Evolutionary conservation across 1,139 yeast species (phyloP).

Genomic region (Scheffersomyces segobiensis): DNA sequence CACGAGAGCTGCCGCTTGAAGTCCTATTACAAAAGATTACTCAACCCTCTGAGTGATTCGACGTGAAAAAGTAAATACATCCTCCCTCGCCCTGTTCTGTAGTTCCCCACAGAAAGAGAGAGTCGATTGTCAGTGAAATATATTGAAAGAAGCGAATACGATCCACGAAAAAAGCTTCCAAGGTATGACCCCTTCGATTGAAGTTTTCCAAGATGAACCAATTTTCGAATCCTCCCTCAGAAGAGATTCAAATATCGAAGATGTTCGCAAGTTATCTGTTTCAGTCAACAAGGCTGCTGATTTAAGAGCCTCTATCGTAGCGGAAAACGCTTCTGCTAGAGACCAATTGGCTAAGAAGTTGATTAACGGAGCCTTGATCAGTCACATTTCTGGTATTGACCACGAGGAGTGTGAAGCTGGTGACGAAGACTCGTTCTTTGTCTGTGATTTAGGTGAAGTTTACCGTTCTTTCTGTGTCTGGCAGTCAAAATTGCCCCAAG

Average conservation of each 20-base stretch:
- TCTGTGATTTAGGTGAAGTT: conserved; percentile 81
- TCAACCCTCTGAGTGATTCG: conserved; percentile 32
- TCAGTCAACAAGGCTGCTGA: background rate
- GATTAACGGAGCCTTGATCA: conserved; percentile 42
- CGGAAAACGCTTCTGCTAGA: background rate
- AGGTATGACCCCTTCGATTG: conserved; percentile 32
- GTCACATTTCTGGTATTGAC: conserved; percentile 51
- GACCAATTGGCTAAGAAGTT: conserved; percentile 8
- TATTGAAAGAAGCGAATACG: background rate
- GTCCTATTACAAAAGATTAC: conserved; percentile 25
- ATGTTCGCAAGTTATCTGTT: background rate
- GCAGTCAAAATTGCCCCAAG: conserved; percentile 64
- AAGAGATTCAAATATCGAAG: conserved; percentile 9
- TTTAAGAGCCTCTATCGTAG: background rate
- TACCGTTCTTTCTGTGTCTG: conserved; percentile 61
- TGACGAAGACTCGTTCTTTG: conserved; percentile 84
- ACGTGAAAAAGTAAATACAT: conserved; percentile 1
- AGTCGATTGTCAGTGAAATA: background rate
- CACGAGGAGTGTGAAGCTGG: conserved; percentile 68
- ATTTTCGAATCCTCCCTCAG: conserved; percentile 8
- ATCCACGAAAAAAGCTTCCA: background rate
- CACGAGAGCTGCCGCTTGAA: conserved; percentile 57
- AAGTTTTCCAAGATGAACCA: conserved; percentile 16
- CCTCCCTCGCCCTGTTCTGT: conserved; percentile 10
- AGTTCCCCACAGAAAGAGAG: conserved; percentile 13